Evolutionary conservation across 495 filamentous ascomycete genomes (phyloP), one percentile per base, ranked within the genome.

Genomic region (Neurospora sp.): DNA sequence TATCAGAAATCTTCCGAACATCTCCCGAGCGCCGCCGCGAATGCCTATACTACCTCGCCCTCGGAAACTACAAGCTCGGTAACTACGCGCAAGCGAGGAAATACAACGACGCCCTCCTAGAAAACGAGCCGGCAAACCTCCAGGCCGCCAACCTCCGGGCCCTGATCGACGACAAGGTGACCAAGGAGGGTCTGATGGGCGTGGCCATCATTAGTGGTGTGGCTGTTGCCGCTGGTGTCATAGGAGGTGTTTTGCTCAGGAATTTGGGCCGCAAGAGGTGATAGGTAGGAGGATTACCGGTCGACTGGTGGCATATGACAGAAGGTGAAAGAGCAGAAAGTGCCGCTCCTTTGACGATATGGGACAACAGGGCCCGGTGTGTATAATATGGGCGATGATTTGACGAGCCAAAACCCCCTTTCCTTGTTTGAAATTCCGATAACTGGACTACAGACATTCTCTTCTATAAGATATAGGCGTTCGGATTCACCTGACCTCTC

Each of bases 51-150:
- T 99, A 99, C 82, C 88, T 99, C 14, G 96, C 93, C 14, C 87
- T 99, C 31, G 96, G 96, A 70, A 96, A 99, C 84, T 99, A 94
- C 89, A 97, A 97, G 84, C 89, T 99, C 9, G 96, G 96, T 45
- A 98, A 97, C 85, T 99, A 97, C 79, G 94, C 90, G 38, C 95
- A 99, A 80, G 94, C 96, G 59, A 86, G 94, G 75, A 86, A 91
- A 80, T 98, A 98, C 85, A 99, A 99, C 80, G 96, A 99, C 74
- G 83, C 93, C 20, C 84, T 99, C 70, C 83, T 98, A 37, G 93
- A 96, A 53, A 90, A 93, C 75, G 96, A 99, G 82, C 94, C 93
- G 2, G 89, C 83, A 38, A 99, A 98, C 81, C 79, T 97, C 74
- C 96, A 99, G 80, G 94, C 96, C 22, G 85, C 87, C 37, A 96